Conservation (phyloP, 352 stramenopile genomes). For the Phytopythium montanum region DNA sequence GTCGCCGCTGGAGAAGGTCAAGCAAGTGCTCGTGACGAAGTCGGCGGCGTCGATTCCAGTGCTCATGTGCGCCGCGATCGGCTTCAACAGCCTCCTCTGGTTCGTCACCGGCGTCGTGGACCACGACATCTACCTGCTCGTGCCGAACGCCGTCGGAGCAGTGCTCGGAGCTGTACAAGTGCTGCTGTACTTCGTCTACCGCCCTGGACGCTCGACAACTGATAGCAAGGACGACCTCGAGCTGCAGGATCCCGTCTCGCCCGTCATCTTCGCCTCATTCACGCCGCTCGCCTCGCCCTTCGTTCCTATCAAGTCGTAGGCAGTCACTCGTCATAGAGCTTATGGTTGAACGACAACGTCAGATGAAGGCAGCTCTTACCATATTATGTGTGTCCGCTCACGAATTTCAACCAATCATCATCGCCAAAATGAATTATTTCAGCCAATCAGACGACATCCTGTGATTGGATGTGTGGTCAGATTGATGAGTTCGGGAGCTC, state of each 20-base stretch:
- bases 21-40: conserved; percentile 9
- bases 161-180: conserved; percentile 25
- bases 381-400: too few species aligned
- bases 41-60: conserved; percentile 3
- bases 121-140: conserved; percentile 7
- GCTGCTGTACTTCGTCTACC: conserved; percentile 30
- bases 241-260: not conserved
- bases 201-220: not conserved
- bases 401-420: not conserved
- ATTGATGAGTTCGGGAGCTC: not conserved
- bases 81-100: conserved; percentile 7
- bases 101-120: not conserved
- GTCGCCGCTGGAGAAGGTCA: conserved; percentile 15
- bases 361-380: not conserved
- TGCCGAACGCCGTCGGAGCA: conserved; percentile 13
- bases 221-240: conserved; percentile 1
- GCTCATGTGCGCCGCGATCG: not conserved
- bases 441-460: not conserved
- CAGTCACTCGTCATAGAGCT: too few species aligned
- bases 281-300: not conserved
- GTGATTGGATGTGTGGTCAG: not conserved
- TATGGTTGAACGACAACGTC: too few species aligned
- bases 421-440: not conserved
- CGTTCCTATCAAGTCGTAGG: not conserved
- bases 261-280: not conserved